A percentile compares a stretch with the other conserved stretches of the same genome.
phyloP scores from a whole-genome alignment of 2,329 filamentous ascomycete genomes.

The Parastagonospora avenae region DNA sequence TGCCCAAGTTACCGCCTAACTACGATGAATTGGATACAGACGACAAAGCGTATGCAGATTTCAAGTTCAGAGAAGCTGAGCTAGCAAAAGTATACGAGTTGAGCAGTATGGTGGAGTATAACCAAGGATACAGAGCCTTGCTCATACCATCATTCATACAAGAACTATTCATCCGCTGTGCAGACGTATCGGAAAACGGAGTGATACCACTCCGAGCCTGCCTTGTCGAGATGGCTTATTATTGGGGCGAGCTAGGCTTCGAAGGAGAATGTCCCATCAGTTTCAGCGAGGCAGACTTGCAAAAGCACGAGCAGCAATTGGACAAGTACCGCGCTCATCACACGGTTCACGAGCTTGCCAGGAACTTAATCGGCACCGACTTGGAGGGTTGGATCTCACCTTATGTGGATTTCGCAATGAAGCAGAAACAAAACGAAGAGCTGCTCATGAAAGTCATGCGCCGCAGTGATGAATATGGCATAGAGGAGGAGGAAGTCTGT shows the following conservation, averaged over 20 bases:
- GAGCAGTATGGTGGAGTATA: constrained; percentile 23
- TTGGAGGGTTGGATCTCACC: constrained; percentile 45
- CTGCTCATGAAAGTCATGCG: constrained; percentile 22
- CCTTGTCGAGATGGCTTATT: constrained; percentile 37
- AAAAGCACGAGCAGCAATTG: constrained; percentile 35
- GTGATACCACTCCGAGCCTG: constrained; percentile 41
- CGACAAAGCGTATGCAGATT: constrained; percentile 7
- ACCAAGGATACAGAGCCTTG: constrained; percentile 25
- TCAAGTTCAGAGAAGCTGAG: constrained; percentile 12
- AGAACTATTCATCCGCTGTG: constrained; percentile 40
- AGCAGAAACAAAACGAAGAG: constrained; percentile 28
- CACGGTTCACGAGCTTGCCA: constrained; percentile 30
- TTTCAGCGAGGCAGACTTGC: constrained; percentile 35
- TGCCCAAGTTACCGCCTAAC: constrained; percentile 11
- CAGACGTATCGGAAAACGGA: constrained; percentile 35
- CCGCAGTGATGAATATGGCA: too few species aligned
- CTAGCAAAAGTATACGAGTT: constrained; percentile 40
- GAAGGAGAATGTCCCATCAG: constrained; percentile 30
- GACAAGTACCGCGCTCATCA: constrained; percentile 37
- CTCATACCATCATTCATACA: constrained; percentile 34
- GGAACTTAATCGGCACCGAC: constrained; percentile 39
- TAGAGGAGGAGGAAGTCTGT: too few species aligned
- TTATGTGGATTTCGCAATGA: constrained; percentile 28
- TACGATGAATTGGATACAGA: constrained; percentile 12
- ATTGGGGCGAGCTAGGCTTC: constrained; percentile 34